Percentiles rank a stretch among this genome's conserved stretches.
Evolutionary conservation across 2,329 filamentous ascomycete genomes (phyloP).

Genomic region (Grosmannia huntii): DNA sequence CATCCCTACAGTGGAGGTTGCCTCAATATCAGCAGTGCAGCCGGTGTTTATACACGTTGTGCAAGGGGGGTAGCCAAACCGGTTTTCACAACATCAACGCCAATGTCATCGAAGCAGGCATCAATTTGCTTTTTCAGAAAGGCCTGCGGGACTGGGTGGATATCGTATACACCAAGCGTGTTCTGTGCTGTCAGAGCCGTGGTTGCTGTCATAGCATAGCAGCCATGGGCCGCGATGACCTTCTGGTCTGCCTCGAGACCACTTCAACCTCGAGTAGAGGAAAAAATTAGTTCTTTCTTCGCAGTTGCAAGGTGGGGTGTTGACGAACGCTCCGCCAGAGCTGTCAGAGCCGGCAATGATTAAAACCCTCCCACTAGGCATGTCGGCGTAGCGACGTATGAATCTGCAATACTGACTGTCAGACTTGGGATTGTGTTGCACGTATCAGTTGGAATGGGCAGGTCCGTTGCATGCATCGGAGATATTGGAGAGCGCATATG

Average conservation of each 20-base stretch:
- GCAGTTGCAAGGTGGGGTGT: not conserved
- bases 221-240: conserved; percentile 80
- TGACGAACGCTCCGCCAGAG: conserved; percentile 68
- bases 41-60: not conserved
- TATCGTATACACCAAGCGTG: conserved; percentile 68
- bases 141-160: conserved; percentile 63
- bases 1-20: conserved; percentile 48
- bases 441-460: not conserved
- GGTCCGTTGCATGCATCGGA: not conserved
- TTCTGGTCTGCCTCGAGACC: conserved; percentile 95
- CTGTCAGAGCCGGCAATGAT: conserved; percentile 83
- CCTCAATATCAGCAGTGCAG: not conserved
- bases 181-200: conserved; percentile 95
- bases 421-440: not conserved
- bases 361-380: conserved; percentile 42
- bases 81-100: conserved; percentile 82
- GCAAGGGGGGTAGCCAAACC: conserved; percentile 35
- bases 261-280: conserved; percentile 28
- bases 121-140: conserved; percentile 82
- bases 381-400: not conserved
- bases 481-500: not conserved
- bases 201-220: conserved; percentile 92
- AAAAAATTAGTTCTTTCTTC: not conserved
- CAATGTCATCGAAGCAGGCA: conserved; percentile 71
- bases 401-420: not conserved